Base-by-base conservation (phyloP, 2,329 filamentous ascomycete genomes). In the Lecanoromycetidae sp. region DNA sequence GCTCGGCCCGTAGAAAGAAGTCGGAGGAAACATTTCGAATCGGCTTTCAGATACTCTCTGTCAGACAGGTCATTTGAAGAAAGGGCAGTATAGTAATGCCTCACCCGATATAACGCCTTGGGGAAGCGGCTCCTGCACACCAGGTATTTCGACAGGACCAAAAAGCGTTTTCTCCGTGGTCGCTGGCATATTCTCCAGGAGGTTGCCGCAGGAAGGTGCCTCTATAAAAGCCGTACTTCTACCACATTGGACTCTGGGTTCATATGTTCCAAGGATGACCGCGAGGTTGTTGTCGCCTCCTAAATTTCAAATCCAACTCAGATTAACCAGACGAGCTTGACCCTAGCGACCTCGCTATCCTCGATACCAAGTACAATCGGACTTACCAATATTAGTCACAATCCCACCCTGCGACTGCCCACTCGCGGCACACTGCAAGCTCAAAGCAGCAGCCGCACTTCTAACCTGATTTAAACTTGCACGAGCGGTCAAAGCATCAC, bases 281-380 rank as follows among this genome's bases (percentile, higher is more conserved):
- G 20, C 45, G n/a, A 47, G 45, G 7, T 42, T 47, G 38, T 47
- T 36, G 32, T 47, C 45, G 22, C 37, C 45, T 9, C 45, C 45
- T 47, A 7, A 13, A 12, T n/a, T n/a, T n/a, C n/a, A n/a, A n/a
- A n/a, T n/a, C n/a, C n/a, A n/a, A n/a, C n/a, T n/a, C n/a, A 5
- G 9, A 23, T 7, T 3, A 4, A 23, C 42, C 9, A 47, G 38
- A 27, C n/a, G 8, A 7, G 7, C 8, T 34, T 12, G 17, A 10
- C 12, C 27, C 12, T 8, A 29, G n/a, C 2, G 15, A 13, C 5
- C 7, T 3, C 3, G 4, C n/a, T 5, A 13, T 20, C 26, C 33
- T 25, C 17, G 10, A 12, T 37, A 19, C 12, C 8, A 12, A 5
- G 4, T n/a, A 22, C 5, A 7, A 25, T 9, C 3, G 19, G 9